Evolutionary conservation across 371 early-diverging fungal species (phyloP).

Genomic region (Thermomucor indicae-seudaticae): DNA sequence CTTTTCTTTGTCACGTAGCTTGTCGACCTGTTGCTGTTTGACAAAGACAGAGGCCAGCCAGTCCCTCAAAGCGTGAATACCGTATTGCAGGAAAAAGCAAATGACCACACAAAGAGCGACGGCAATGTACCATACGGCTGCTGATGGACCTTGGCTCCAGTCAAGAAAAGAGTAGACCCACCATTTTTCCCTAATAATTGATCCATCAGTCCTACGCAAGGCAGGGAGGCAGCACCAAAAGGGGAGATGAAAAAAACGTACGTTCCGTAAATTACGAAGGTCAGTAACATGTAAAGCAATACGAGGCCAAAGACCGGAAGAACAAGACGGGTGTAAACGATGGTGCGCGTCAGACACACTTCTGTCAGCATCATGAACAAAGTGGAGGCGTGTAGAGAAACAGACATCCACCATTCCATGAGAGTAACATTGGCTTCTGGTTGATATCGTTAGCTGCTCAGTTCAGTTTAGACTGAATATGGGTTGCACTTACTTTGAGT

Average conservation of each 20-base stretch:
- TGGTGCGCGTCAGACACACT: conserved; percentile 43
- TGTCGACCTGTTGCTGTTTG: not conserved
- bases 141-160: conserved; percentile 43
- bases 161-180: conserved; percentile 57
- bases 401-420: conserved; percentile 35
- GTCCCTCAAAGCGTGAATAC: conserved; percentile 39
- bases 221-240: too few species aligned
- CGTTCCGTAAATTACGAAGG: conserved; percentile 43
- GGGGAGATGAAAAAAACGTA: conserved; percentile 14
- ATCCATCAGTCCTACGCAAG: too few species aligned
- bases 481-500: not conserved
- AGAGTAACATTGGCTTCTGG: conserved; percentile 4
- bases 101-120: conserved; percentile 33
- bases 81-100: conserved; percentile 36
- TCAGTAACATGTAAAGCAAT: conserved; percentile 41
- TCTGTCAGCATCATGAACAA: conserved; percentile 49
- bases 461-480: not conserved
- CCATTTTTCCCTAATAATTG: conserved; percentile 22
- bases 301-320: conserved; percentile 32
- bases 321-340: conserved; percentile 30
- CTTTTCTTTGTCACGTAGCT: not conserved
- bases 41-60: conserved; percentile 9
- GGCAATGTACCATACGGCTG: conserved; percentile 41
- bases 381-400: conserved; percentile 48
- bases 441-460: not conserved